Evolutionary conservation across 2,329 filamentous ascomycete species (phyloP).

Genomic region (Pleoardoris graminearum): DNA sequence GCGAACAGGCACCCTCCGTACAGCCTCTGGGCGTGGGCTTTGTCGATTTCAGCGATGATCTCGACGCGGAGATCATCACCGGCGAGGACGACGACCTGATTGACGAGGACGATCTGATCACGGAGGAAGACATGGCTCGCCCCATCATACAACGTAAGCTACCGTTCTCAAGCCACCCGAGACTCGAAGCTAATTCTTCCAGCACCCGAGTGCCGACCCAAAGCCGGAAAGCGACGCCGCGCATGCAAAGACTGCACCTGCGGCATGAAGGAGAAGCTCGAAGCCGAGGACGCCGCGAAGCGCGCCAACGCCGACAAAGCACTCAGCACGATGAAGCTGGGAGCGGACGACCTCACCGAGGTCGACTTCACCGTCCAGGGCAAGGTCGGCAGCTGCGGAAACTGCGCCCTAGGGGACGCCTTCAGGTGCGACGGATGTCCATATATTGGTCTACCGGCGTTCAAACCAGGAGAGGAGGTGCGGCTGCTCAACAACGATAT

Average conservation of each 20-base stretch:
- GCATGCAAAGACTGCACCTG: constrained; percentile 99
- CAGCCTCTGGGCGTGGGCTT: constrained; percentile 43
- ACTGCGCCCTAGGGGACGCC: constrained; percentile 90
- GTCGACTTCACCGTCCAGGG: constrained; percentile 97
- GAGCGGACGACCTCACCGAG: constrained; percentile 78
- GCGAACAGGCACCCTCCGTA: constrained; percentile 46
- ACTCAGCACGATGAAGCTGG: constrained; percentile 71
- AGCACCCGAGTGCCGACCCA: constrained; percentile 86
- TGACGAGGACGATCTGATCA: constrained; percentile 85
- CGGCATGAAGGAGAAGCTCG: constrained; percentile 81
- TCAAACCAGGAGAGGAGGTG: constrained; percentile 96
- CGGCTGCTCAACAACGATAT: constrained; percentile 82
- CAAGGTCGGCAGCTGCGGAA: constrained; percentile 92
- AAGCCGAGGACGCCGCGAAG: constrained; percentile 77
- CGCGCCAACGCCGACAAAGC: constrained; percentile 66
- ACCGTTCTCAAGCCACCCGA: neutral
- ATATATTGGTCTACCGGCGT: constrained; percentile 89
- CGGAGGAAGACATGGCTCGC: constrained; percentile 78
- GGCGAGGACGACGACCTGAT: constrained; percentile 81
- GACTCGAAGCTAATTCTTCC: constrained; percentile 14
- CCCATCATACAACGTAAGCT: constrained; percentile 79
- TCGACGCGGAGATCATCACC: constrained; percentile 56
- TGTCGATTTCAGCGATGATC: constrained; percentile 68
- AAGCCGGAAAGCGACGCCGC: constrained; percentile 83
- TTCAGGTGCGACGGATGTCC: constrained; percentile 68